Evolutionary conservation across 2,329 filamentous ascomycete genomes (phyloP).

Genomic region (Corniculantispora saksenae): DNA sequence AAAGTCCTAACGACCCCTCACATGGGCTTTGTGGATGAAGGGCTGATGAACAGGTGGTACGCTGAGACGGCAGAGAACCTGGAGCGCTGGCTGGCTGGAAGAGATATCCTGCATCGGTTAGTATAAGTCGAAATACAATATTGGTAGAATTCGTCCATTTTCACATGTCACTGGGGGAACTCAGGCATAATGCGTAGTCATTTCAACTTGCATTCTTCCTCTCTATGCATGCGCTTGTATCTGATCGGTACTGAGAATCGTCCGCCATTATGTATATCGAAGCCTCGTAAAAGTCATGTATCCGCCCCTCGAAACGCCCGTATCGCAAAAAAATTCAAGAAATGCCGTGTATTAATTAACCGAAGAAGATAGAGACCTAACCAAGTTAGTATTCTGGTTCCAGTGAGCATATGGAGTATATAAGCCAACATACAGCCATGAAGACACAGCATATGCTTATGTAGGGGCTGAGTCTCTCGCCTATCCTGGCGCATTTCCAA

Average conservation of each 20-base stretch:
- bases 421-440: slow-evolving; percentile 72
- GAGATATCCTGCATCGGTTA: slow-evolving; percentile 23
- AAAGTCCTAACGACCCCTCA: slow-evolving; percentile 68
- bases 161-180: background rate
- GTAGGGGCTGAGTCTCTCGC: slow-evolving; percentile 91
- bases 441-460: slow-evolving; percentile 89
- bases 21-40: slow-evolving; percentile 72
- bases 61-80: slow-evolving; percentile 65
- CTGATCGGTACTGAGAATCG: background rate
- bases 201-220: background rate
- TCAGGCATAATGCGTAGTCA: background rate
- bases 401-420: background rate
- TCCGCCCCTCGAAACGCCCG: slow-evolving; percentile 17
- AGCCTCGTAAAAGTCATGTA: slow-evolving; percentile 18
- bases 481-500: slow-evolving; percentile 93
- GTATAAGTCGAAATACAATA: background rate
- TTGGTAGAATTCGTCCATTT: background rate
- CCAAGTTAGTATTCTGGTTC: slow-evolving; percentile 13
- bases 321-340: slow-evolving; percentile 8
- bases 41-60: slow-evolving; percentile 66
- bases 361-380: slow-evolving; percentile 39
- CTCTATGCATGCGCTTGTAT: background rate
- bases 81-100: slow-evolving; percentile 46
- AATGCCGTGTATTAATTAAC: slow-evolving; percentile 32
- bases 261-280: slow-evolving; percentile 15